phyloP scores from a whole-genome alignment of 73 alveolate genomes.

The Paraurostyla sp. region DNA sequence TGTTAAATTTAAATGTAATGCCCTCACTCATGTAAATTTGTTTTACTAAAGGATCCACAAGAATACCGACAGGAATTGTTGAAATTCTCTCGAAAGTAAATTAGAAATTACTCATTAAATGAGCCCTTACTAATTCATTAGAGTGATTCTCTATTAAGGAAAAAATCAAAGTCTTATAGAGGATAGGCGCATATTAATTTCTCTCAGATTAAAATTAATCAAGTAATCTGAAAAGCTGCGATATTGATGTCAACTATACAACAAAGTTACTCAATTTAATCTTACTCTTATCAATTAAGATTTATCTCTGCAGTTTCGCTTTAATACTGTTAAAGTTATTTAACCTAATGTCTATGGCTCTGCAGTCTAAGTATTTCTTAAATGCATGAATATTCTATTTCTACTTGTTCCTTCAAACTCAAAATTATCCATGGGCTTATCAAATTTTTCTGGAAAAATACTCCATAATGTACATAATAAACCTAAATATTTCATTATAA shows the following conservation, averaged over 20 bases:
- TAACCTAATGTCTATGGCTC: conserved; percentile 44
- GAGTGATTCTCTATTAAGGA: conserved; percentile 74
- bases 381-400: conserved; percentile 41
- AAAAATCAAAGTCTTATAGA: conserved; percentile 64
- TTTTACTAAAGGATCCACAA: conserved; percentile 77
- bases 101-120: conserved; percentile 63
- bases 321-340: conserved; percentile 58
- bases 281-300: conserved; percentile 65
- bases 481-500: background rate
- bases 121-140: conserved; percentile 61
- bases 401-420: conserved; percentile 21
- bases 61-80: conserved; percentile 77
- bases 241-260: conserved; percentile 27
- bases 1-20: conserved; percentile 60
- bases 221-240: conserved; percentile 62
- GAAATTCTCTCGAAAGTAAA: conserved; percentile 67
- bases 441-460: conserved; percentile 41
- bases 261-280: background rate
- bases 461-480: conserved; percentile 45
- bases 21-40: conserved; percentile 61
- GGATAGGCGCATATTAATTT: conserved; percentile 65
- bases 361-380: conserved; percentile 23
- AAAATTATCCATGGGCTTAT: conserved; percentile 34
- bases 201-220: conserved; percentile 66
- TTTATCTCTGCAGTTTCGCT: conserved; percentile 74